Conservation (phyloP, 441 rosid genomes). For the Erodium texanum region DNA sequence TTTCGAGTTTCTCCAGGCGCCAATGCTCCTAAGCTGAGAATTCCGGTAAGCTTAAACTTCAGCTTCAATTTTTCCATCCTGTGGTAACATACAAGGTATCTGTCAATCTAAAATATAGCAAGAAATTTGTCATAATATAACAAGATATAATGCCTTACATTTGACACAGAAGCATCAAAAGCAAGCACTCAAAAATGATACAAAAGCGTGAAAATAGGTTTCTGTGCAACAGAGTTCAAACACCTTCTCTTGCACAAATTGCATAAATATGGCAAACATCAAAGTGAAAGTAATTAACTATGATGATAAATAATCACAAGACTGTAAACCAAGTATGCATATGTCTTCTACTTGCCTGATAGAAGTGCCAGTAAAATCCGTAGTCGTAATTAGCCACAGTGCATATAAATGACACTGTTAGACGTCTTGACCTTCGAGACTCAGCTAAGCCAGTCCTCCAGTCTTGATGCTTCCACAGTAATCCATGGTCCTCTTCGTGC, state of each 20-base stretch:
- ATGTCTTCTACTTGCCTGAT: constrained; percentile 49
- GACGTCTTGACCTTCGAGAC: constrained; percentile 42
- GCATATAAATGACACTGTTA: constrained; percentile 36
- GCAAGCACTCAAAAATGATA: too few species aligned
- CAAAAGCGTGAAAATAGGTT: too few species aligned
- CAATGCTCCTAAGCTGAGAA: constrained; percentile 80
- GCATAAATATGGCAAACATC: neutral
- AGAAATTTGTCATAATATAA: too few species aligned
- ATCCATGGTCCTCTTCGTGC: constrained; percentile 91
- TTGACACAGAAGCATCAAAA: neutral
- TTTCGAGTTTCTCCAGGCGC: constrained; percentile 75
- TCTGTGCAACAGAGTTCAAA: neutral
- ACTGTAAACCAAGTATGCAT: neutral
- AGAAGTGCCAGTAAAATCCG: constrained; percentile 60
- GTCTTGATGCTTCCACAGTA: constrained; percentile 53
- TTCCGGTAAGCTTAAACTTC: constrained; percentile 77
- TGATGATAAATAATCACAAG: neutral
- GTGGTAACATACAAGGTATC: constrained; percentile 18
- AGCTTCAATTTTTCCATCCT: constrained; percentile 90
- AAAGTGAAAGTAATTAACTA: too few species aligned
- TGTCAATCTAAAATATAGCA: constrained; percentile 15
- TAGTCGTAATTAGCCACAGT: constrained; percentile 48
- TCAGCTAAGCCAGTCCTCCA: constrained; percentile 52
- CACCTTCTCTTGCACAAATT: neutral
- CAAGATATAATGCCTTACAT: neutral